Conservation (phyloP, 1,284 basidiomycete species). For the Moesziomyces sp. region DNA sequence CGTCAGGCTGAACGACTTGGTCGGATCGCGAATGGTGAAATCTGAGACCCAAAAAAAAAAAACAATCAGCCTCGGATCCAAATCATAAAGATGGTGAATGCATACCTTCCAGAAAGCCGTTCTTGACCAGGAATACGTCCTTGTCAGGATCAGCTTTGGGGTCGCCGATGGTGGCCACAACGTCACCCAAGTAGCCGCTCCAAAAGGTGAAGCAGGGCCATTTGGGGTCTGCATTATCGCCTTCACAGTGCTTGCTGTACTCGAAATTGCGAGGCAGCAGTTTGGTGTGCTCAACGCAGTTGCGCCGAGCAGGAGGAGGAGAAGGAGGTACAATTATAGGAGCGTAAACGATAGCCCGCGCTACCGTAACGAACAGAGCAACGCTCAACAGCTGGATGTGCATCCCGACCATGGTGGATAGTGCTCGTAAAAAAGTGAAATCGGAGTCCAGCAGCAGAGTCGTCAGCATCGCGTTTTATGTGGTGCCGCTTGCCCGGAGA, state of each 20-base stretch:
- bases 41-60: conserved; percentile 5
- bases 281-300: conserved; percentile 1
- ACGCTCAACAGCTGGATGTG: too few species aligned
- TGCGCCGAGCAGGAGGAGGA: too few species aligned
- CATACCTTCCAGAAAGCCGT: conserved; percentile 14
- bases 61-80: not conserved
- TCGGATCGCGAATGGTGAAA: conserved; percentile 17
- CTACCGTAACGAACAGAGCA: too few species aligned
- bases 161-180: not conserved
- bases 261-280: conserved; percentile 14
- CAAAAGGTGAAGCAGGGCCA: conserved; percentile 29
- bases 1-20: conserved; percentile 1
- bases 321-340: too few species aligned
- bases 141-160: conserved; percentile 1
- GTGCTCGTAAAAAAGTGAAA: too few species aligned
- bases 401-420: too few species aligned
- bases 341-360: too few species aligned
- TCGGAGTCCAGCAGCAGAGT: too few species aligned
- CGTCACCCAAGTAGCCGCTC: not conserved
- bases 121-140: conserved; percentile 11
- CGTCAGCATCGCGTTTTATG: too few species aligned
- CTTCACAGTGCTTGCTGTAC: conserved; percentile 17
- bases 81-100: not conserved
- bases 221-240: conserved; percentile 4
- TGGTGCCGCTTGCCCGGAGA: too few species aligned